Evolutionary conservation across 2,329 filamentous ascomycete species (phyloP).

Genomic region (Trichoderma pleuroti): DNA sequence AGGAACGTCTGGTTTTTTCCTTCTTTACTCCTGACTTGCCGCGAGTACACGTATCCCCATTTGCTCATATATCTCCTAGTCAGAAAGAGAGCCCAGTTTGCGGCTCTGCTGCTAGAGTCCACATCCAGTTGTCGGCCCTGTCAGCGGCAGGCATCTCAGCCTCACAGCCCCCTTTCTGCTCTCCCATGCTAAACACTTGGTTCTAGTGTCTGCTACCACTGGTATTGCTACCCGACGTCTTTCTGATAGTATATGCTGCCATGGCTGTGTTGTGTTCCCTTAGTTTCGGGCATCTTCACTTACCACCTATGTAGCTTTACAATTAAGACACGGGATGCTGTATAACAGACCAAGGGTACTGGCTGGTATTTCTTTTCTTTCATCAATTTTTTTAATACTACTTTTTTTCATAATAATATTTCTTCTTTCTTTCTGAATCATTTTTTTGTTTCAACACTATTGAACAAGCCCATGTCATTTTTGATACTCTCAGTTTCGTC

Average conservation of each 20-base stretch:
- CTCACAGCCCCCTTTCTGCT: neutral
- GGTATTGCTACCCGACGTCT: neutral
- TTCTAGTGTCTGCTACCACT: neutral
- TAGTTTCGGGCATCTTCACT: neutral
- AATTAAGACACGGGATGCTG: neutral
- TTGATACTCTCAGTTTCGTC: neutral
- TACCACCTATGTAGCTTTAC: neutral
- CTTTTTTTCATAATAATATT: neutral
- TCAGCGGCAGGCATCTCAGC: neutral
- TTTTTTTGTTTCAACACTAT: neutral
- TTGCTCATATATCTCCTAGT: conserved; percentile 4
- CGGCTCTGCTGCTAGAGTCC: neutral
- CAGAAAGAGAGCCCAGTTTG: neutral
- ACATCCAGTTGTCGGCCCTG: neutral
- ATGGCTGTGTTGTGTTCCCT: neutral
- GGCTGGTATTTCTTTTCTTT: neutral
- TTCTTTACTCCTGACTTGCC: neutral
- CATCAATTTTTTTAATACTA: neutral
- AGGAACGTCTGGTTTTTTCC: neutral
- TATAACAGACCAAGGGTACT: no score
- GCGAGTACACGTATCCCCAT: neutral
- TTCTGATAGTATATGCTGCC: neutral
- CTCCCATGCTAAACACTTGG: neutral
- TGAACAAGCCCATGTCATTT: neutral
- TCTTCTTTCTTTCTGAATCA: neutral